phyloP scores from a whole-genome alignment of 352 stramenopile genomes.

The Phytophthora idaei region DNA sequence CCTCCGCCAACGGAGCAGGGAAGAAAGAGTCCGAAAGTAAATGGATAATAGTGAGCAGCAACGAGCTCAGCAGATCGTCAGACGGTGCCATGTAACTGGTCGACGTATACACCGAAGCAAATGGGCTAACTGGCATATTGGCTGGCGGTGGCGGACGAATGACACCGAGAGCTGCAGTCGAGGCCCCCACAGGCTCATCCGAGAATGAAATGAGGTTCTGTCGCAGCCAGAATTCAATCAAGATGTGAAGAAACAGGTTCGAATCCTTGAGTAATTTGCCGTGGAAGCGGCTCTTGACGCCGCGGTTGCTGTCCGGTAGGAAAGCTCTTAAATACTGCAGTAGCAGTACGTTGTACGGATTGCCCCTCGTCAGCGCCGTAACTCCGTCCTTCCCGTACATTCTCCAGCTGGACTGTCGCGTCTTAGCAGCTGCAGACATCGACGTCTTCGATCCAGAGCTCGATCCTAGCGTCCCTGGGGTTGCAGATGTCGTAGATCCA shows the following conservation, averaged over 20 bases:
- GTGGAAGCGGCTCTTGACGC: conserved; percentile 77
- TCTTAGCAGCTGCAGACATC: conserved; percentile 55
- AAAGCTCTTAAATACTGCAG: conserved; percentile 85
- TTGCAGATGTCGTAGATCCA: conserved; percentile 22
- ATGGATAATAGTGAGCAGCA: conserved; percentile 84
- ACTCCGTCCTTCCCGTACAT: conserved; percentile 76
- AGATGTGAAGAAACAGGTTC: conserved; percentile 83
- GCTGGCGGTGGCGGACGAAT: conserved; percentile 17
- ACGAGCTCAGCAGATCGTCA: conserved; percentile 81
- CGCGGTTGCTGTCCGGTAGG: conserved; percentile 63
- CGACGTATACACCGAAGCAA: conserved; percentile 77
- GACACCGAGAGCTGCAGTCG: conserved; percentile 28
- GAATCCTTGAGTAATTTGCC: conserved; percentile 78
- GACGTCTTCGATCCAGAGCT: conserved; percentile 57
- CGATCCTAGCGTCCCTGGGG: conserved; percentile 11
- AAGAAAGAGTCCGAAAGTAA: conserved; percentile 85
- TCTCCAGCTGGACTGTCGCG: conserved; percentile 71
- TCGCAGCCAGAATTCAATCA: conserved; percentile 90
- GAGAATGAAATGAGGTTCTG: conserved; percentile 89
- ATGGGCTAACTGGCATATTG: conserved; percentile 61
- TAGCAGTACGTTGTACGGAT: conserved; percentile 87
- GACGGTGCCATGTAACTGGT: conserved; percentile 87
- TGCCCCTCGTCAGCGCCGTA: conserved; percentile 61
- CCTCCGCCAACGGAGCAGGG: conserved; percentile 50
- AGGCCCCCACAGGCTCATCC: conserved; percentile 46